phyloP scores from a whole-genome alignment of 768 basidiomycete species.

The Agrocybe praecox region DNA sequence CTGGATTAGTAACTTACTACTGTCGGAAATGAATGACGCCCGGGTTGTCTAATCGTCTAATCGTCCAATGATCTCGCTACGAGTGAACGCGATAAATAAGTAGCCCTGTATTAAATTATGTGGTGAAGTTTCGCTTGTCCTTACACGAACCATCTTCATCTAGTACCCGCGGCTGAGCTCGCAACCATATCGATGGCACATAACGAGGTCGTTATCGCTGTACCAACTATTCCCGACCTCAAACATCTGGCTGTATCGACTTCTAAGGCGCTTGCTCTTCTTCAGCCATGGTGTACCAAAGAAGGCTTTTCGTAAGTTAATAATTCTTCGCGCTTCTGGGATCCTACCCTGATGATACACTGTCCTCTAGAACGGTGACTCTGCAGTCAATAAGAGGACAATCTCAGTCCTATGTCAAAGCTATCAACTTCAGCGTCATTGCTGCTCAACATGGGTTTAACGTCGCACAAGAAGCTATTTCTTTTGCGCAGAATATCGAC shows the following conservation, averaged over 20 bases:
- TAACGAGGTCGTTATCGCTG: not conserved
- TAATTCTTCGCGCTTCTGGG: not conserved
- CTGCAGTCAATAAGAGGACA: slow-evolving; percentile 2
- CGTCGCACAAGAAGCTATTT: slow-evolving; percentile 9
- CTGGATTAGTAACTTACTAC: no score
- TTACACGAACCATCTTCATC: no score
- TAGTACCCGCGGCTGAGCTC: no score
- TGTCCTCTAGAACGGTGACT: not conserved
- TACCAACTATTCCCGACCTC: slow-evolving; percentile 2
- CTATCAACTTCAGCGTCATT: slow-evolving; percentile 8
- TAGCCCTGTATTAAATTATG: no score
- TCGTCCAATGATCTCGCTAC: no score
- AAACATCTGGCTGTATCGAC: slow-evolving; percentile 5
- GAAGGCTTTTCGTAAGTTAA: not conserved
- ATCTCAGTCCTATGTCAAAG: slow-evolving; percentile 10
- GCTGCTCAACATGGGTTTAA: slow-evolving; percentile 12
- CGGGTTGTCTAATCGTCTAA: no score
- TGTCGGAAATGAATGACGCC: no score
- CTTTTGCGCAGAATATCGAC: not conserved
- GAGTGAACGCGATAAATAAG: no score
- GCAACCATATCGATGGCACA: not conserved
- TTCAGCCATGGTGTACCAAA: slow-evolving; percentile 8
- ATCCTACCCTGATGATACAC: not conserved
- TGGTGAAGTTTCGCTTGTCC: no score
- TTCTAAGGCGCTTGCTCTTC: not conserved